Conservation (phyloP, 2,329 filamentous ascomycete genomes). For the Alternaria sp. region DNA sequence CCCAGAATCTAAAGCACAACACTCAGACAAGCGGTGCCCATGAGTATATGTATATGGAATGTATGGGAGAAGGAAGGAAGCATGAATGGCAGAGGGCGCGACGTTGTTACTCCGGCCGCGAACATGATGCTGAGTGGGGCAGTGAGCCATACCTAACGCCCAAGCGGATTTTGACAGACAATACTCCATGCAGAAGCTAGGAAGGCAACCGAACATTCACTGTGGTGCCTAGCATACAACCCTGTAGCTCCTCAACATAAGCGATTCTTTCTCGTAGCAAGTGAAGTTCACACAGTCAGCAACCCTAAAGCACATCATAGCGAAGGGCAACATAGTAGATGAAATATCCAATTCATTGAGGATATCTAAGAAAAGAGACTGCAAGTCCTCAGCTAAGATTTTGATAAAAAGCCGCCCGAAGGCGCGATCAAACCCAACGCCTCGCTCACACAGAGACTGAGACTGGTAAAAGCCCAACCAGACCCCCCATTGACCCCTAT, state of each 20-base stretch:
- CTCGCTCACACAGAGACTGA: neutral
- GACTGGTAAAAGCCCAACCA: neutral
- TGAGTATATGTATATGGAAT: neutral
- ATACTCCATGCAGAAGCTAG: neutral
- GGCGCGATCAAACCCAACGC: neutral
- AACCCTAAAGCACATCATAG: neutral
- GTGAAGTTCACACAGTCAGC: neutral
- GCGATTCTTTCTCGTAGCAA: neutral
- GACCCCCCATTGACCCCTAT: neutral
- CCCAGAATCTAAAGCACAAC: accelerated
- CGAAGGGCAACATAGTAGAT: neutral
- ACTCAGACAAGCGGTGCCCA: accelerated
- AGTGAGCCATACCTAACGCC: neutral
- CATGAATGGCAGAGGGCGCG: neutral
- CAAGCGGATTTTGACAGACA: no score
- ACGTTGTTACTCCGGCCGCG: neutral
- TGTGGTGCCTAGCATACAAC: neutral
- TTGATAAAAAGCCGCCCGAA: neutral
- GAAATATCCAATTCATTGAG: neutral
- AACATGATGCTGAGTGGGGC: neutral
- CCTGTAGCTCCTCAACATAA: neutral
- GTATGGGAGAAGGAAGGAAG: neutral
- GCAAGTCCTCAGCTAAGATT: neutral
- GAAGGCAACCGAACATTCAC: neutral
- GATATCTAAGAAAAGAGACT: neutral